These are phyloP conservation scores for Heliamphora exappendiculata DNA, from an alignment of 148 eudicot genomes.

Conservation along the genomic window DNA sequence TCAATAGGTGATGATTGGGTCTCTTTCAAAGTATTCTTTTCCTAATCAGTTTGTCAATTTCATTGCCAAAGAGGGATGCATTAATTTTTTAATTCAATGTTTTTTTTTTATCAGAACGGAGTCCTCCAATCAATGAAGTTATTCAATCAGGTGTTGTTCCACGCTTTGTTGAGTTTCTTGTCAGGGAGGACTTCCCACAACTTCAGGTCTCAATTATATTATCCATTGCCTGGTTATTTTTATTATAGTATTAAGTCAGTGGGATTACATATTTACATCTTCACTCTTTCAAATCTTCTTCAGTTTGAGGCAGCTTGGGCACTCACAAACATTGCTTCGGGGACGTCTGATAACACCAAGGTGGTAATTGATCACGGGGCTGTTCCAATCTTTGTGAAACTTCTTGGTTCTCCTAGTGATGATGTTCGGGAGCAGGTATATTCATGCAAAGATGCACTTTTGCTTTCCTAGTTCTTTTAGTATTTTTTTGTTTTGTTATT, in stretches of 20 bases:
- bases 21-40: neutral
- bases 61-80: neutral
- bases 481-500: neutral
- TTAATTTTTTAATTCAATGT: neutral
- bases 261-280: neutral
- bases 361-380: slow-evolving; percentile 42
- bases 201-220: slow-evolving; percentile 27
- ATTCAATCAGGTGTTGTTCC: slow-evolving; percentile 43
- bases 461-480: neutral
- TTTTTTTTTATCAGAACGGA: slow-evolving; percentile 17
- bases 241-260: neutral
- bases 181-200: slow-evolving; percentile 36
- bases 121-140: slow-evolving; percentile 38
- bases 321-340: slow-evolving; percentile 36
- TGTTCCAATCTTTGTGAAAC: slow-evolving; percentile 36
- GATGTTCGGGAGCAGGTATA: slow-evolving; percentile 43
- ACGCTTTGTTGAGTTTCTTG: slow-evolving; percentile 33
- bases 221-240: neutral
- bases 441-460: neutral
- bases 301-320: slow-evolving; percentile 42
- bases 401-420: slow-evolving; percentile 34
- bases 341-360: slow-evolving; percentile 42
- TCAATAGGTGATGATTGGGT: slow-evolving; percentile 30
- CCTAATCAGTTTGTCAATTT: neutral
- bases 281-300: neutral